Evolutionary conservation across 352 stramenopile species (phyloP), one percentile per base, ranked within the genome.

Genomic region (Globisporangium megalacanthum): DNA sequence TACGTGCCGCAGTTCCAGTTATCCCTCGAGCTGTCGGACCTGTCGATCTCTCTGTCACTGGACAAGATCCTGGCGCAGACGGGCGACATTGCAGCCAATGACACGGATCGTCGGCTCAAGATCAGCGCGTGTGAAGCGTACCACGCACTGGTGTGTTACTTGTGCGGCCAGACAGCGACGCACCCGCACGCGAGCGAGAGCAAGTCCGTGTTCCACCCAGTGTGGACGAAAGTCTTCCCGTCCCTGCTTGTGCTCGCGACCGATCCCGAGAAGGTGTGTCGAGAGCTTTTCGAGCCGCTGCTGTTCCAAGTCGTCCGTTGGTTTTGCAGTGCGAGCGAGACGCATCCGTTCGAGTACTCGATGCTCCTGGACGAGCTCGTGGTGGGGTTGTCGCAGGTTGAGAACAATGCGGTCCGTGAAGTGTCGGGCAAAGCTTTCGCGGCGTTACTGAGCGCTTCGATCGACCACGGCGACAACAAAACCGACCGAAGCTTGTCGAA

Each of bases 231-330:
- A 14, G 60, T 79, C 42, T 82, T 90, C 61, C 66, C 75, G 6
- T 71, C 60, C 4, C 29, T 92, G n/a, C 35, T 92, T 22, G 54
- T 52, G 0, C 66, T 94, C 31, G 77, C 80, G 36, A 79, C 78
- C 17, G 82, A 94, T 51, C 36, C 75, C 4, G 82, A 92, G 29
- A 89, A 83, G 51, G 79, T 94, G 50, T 82, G 72, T 45, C 73
- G 79, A 35, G 68, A 71, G 14, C 66, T 94, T 6, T 92, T 94
- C 52, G 69, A 88, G 29, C 81, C 84, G 4, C 53, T 92, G 17
- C 55, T 92, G 8, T 88, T 91, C 31, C 82, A 94, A 63, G 46
- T 92, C 29, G 58, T 85, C 48, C 77, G 71, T 5, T 94, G 84
- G 84, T 57, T 91, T 17, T 79, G 70, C 58, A 75, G 65, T 31